These are phyloP conservation scores for Acanthamoeba pearcei DNA, from an alignment of 208 protist genomes.

Conservation along the genomic window DNA sequence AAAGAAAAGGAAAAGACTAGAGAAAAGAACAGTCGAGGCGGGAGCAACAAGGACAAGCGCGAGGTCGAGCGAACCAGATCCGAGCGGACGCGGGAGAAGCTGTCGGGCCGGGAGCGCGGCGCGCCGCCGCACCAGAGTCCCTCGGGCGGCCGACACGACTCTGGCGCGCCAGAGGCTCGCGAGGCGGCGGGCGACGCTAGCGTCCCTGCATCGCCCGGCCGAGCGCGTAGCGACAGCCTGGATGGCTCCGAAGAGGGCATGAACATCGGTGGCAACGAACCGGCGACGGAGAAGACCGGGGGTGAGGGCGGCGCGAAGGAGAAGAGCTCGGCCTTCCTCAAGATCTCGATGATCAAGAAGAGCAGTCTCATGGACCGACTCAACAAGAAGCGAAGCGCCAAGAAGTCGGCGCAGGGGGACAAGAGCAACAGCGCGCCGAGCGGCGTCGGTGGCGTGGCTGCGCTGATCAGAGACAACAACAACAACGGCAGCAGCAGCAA, in stretches of 20 bases:
- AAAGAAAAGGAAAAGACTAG: no score
- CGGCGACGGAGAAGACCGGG: background rate
- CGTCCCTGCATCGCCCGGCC: no score
- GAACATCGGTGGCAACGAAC: background rate
- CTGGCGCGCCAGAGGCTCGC: no score
- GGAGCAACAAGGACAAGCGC: background rate
- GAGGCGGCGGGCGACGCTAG: no score
- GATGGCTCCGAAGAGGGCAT: background rate
- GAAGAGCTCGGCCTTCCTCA: background rate
- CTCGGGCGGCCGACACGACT: background rate
- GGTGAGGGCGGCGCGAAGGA: background rate
- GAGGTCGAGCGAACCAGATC: background rate
- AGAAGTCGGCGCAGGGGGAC: background rate
- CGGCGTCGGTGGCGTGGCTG: background rate
- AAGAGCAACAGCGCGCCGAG: background rate
- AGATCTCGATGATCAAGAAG: constrained; percentile 57
- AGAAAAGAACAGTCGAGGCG: no score
- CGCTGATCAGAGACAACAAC: background rate
- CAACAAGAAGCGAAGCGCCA: constrained; percentile 11
- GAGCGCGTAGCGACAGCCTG: no score
- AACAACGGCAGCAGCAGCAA: background rate
- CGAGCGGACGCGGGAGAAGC: background rate
- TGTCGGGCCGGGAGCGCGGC: background rate
- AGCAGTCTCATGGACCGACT: background rate
- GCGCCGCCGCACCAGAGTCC: background rate